phyloP scores from a whole-genome alignment of 2,329 filamentous ascomycete genomes.

The Colletotrichum sidae region DNA sequence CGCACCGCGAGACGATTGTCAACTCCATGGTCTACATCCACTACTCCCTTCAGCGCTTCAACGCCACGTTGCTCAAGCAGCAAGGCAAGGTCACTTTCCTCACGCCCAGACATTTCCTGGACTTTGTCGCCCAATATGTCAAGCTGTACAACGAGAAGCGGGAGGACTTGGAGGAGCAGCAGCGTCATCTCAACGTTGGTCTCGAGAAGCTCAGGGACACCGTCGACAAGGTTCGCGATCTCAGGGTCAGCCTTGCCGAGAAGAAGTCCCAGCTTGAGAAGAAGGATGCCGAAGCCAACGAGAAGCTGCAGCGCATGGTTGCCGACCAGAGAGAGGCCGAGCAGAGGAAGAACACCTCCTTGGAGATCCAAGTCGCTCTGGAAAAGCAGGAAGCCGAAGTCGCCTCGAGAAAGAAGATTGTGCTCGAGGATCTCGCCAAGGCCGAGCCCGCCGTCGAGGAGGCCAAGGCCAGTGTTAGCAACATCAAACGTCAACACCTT shows the following conservation, averaged over 20 bases:
- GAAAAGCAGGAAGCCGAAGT: slow-evolving; percentile 93
- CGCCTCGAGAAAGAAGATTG: slow-evolving; percentile 83
- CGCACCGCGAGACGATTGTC: slow-evolving; percentile 90
- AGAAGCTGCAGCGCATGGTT: slow-evolving; percentile 97
- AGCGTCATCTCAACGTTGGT: slow-evolving; percentile 97
- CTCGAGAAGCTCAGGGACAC: slow-evolving; percentile 97
- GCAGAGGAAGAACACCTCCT: slow-evolving; percentile 85
- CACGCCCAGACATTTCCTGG: slow-evolving; percentile 95
- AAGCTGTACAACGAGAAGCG: slow-evolving; percentile 98
- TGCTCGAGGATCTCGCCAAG: slow-evolving; percentile 86
- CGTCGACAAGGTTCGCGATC: slow-evolving; percentile 94
- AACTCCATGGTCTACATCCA: slow-evolving; percentile 99
- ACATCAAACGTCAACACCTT: slow-evolving; percentile 97
- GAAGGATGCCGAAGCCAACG: slow-evolving; percentile 95
- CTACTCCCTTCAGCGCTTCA: slow-evolving; percentile 92
- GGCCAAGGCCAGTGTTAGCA: slow-evolving; percentile 95
- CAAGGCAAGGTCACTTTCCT: slow-evolving; percentile 94
- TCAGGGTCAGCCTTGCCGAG: slow-evolving; percentile 89
- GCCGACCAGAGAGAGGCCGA: slow-evolving; percentile 96
- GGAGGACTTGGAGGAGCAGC: slow-evolving; percentile 97
- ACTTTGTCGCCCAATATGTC: slow-evolving; percentile 98
- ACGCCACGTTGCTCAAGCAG: slow-evolving; percentile 87
- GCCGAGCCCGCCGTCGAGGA: slow-evolving; percentile 94
- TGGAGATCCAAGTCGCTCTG: slow-evolving; percentile 88
- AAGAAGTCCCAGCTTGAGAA: slow-evolving; percentile 94